Conservation (phyloP, 1,139 yeast genomes). For the Geotrichum candidum region DNA sequence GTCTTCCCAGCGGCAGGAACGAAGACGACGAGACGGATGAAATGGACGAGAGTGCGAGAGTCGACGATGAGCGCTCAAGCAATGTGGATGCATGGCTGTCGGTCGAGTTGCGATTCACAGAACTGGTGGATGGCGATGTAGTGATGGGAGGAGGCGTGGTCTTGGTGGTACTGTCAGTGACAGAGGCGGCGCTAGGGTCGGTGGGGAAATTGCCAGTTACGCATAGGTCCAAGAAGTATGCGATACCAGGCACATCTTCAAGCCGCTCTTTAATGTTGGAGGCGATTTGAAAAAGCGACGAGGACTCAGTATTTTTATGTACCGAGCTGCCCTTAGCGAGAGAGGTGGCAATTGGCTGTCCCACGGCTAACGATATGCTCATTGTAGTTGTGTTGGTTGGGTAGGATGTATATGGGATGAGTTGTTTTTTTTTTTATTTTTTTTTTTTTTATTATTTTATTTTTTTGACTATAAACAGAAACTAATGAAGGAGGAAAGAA, state of each 20-base stretch:
- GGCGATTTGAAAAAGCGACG: constrained; percentile 71
- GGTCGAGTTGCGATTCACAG: constrained; percentile 11
- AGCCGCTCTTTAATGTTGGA: constrained; percentile 52
- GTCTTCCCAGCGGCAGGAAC: constrained; percentile 24
- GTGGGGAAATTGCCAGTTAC: constrained; percentile 19
- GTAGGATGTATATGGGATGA: neutral
- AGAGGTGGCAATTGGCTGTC: constrained; percentile 1
- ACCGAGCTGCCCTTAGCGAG: constrained; percentile 1
- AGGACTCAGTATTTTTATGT: constrained; percentile 10
- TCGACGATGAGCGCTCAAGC: constrained; percentile 5
- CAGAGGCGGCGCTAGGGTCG: constrained; percentile 12
- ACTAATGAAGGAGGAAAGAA: neutral
- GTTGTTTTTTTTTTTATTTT: no score
- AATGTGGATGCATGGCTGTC: constrained; percentile 4
- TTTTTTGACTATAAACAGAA: neutral
- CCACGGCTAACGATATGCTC: neutral
- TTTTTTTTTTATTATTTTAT: no score
- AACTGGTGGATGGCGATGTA: neutral
- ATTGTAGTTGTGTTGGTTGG: neutral
- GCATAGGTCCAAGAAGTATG: constrained; percentile 55
- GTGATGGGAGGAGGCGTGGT: neutral
- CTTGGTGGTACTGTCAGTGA: neutral
- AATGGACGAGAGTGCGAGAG: constrained; percentile 5
- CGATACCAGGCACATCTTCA: constrained; percentile 61
- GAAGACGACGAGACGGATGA: constrained; percentile 15